Evolutionary conservation across 176 grass and related monocot genomes (phyloP).

Genomic region (Oryza meyeriana): DNA sequence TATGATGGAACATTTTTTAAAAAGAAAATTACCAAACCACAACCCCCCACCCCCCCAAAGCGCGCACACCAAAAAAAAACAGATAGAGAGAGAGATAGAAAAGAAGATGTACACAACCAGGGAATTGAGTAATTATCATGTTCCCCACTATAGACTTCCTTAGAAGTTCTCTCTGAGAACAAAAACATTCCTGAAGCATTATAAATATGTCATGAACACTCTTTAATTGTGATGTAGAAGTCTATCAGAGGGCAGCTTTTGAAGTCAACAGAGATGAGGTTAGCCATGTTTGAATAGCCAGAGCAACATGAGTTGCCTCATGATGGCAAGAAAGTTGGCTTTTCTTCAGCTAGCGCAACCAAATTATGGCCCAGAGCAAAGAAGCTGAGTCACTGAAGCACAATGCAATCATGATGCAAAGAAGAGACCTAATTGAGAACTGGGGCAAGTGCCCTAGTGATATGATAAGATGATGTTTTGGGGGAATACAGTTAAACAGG

Average conservation of each 20-base stretch:
- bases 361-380: neutral
- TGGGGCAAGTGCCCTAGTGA: neutral
- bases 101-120: neutral
- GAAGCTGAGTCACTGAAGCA: neutral
- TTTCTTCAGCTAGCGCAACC: neutral
- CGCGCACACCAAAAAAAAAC: too few species aligned
- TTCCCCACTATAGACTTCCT: constrained; percentile 1
- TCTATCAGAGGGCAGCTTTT: neutral
- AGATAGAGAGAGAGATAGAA: too few species aligned
- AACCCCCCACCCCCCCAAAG: too few species aligned
- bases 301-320: neutral
- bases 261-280: neutral
- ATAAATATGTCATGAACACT: neutral
- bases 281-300: neutral
- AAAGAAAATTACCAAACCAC: too few species aligned
- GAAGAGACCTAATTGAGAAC: neutral
- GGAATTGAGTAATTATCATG: neutral
- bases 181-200: neutral
- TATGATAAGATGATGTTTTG: constrained; percentile 1
- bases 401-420: neutral
- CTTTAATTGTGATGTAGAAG: neutral
- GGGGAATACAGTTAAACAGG: neutral
- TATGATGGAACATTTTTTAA: too few species aligned
- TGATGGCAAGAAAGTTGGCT: neutral
- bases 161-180: neutral